These are phyloP conservation scores for Kentomonas sorsogonicus DNA, from an alignment of 208 protist genomes.

Conservation along the genomic window DNA sequence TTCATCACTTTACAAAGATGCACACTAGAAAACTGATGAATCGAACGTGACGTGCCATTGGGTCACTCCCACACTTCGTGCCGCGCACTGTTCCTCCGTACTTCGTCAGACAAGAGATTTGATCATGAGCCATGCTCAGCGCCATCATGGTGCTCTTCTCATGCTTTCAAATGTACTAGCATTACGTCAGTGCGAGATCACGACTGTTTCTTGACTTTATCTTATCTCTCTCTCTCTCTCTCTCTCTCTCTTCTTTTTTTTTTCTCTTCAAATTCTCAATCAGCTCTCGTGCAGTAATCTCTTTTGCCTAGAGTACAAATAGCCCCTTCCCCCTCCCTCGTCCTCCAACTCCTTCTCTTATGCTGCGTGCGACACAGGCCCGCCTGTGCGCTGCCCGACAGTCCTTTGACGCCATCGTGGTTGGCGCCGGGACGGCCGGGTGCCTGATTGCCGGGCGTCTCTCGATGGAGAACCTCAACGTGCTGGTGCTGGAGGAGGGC, in stretches of 20 bases:
- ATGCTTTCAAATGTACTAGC: too few species aligned
- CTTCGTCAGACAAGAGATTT: too few species aligned
- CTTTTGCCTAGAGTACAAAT: slow-evolving; percentile 1
- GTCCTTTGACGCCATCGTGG: slow-evolving; percentile 58
- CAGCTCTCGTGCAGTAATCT: background rate
- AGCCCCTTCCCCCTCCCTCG: slow-evolving; percentile 2
- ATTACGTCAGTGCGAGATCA: too few species aligned
- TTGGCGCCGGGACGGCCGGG: slow-evolving; percentile 60
- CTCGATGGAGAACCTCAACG: slow-evolving; percentile 62
- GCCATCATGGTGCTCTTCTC: too few species aligned
- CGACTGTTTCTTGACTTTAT: slow-evolving; percentile 3
- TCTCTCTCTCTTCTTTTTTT: slow-evolving; percentile 13
- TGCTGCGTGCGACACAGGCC: background rate
- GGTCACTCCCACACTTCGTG: too few species aligned
- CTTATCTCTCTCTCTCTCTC: slow-evolving; percentile 13
- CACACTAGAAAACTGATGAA: too few species aligned
- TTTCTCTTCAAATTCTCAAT: background rate
- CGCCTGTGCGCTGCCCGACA: slow-evolving; percentile 4
- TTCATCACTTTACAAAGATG: too few species aligned
- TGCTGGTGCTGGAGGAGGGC: slow-evolving; percentile 64
- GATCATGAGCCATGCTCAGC: too few species aligned
- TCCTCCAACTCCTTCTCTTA: background rate
- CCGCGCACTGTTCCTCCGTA: too few species aligned
- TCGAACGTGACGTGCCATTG: too few species aligned
- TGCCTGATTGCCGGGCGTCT: slow-evolving; percentile 70